A percentile compares a stretch with the other conserved stretches of the same genome.
These are phyloP conservation scores for rapeseed (Brassica napus) DNA, from an alignment of 345 rosid species.

Conservation along the genomic window DNA sequence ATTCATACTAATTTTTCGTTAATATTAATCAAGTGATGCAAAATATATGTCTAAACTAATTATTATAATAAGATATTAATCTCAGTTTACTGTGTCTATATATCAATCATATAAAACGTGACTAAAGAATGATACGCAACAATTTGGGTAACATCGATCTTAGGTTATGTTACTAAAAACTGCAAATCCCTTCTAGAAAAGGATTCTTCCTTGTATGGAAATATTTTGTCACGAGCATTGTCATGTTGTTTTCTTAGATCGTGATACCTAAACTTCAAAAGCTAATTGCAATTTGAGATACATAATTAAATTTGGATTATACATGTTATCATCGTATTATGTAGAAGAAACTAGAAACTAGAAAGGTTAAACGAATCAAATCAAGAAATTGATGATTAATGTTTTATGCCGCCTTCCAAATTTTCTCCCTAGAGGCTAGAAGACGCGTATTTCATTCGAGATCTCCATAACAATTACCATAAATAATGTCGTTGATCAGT, in stretches of 20 bases:
- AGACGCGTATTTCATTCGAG: constrained; percentile 8
- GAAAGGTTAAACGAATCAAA: constrained; percentile 28
- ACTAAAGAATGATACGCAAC: background rate
- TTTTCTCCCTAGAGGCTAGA: background rate
- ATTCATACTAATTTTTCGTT: background rate
- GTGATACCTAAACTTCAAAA: constrained; percentile 16
- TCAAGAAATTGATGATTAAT: constrained; percentile 3
- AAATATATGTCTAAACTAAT: background rate
- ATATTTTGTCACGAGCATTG: constrained; percentile 15
- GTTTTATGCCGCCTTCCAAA: background rate
- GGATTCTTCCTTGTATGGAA: constrained; percentile 31
- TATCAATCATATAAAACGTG: background rate
- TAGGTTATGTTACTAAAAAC: constrained; percentile 25
- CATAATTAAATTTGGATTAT: background rate
- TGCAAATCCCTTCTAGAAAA: constrained; percentile 10
- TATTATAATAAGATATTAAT: background rate
- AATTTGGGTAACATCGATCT: constrained; percentile 2
- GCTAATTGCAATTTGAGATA: constrained; percentile 21
- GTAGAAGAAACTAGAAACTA: constrained; percentile 38
- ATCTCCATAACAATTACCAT: background rate
- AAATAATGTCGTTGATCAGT: constrained; percentile 3
- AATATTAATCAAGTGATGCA: background rate
- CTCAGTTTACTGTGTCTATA: background rate
- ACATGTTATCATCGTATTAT: background rate
- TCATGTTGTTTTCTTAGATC: constrained; percentile 20